A percentile compares a stretch with the other conserved stretches of the same genome.
phyloP scores from a whole-genome alignment of 2,329 filamentous ascomycete genomes.

The Alternaria triticina region DNA sequence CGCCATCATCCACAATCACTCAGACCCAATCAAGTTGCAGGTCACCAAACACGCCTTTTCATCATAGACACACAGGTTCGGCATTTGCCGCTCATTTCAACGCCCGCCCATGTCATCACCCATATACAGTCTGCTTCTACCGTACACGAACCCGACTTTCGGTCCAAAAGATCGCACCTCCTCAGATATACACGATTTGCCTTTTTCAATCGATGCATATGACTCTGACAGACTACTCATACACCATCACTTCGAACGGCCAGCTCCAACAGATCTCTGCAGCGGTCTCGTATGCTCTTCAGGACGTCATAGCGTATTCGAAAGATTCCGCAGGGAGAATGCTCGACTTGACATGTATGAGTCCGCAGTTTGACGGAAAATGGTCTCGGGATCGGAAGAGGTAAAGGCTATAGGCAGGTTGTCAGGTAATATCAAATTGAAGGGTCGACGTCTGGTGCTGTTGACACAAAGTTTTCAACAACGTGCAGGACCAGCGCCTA shows the following conservation, averaged over 20 bases:
- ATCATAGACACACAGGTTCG: background rate
- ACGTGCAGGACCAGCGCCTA: slow-evolving; percentile 17
- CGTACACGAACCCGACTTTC: background rate
- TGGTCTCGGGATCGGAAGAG: background rate
- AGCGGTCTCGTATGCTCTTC: background rate
- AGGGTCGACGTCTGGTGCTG: background rate
- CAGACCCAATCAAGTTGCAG: background rate
- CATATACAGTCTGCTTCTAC: background rate
- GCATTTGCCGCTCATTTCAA: background rate
- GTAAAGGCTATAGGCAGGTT: background rate
- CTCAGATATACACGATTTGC: background rate
- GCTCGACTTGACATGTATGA: background rate
- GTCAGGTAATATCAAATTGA: background rate
- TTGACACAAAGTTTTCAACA: background rate
- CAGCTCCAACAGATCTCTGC: background rate
- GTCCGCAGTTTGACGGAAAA: background rate
- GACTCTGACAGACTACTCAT: background rate
- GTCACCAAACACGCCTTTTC: background rate
- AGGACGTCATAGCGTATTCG: background rate
- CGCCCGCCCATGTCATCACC: background rate
- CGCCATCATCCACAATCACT: background rate
- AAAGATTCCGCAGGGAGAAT: background rate
- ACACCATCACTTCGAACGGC: background rate
- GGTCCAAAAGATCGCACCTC: background rate
- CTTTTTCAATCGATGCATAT: background rate